Conservation (phyloP, 2,329 filamentous ascomycete species). For the Akanthomyces muscarius region DNA sequence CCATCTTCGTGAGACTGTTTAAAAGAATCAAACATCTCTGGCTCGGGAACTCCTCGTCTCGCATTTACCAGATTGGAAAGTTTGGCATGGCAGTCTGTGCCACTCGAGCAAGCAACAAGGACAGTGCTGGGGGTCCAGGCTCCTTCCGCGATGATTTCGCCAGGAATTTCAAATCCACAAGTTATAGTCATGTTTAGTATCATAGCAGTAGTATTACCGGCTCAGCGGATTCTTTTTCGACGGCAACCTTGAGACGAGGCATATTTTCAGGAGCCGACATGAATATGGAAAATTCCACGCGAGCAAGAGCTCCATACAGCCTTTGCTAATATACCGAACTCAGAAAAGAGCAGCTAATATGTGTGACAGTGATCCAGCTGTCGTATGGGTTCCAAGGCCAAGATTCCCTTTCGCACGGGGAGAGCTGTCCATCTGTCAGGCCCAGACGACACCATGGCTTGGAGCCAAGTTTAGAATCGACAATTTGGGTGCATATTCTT, state of each 20-base stretch:
- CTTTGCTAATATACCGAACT: background rate
- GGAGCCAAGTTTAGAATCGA: background rate
- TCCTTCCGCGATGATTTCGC: background rate
- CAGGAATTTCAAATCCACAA: background rate
- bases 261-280: background rate
- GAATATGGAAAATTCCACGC: background rate
- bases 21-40: background rate
- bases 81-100: background rate
- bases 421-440: background rate
- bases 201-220: background rate
- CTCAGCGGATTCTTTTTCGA: background rate
- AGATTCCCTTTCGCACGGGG: background rate
- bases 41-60: background rate
- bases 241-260: background rate
- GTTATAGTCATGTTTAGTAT: too few species aligned
- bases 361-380: background rate
- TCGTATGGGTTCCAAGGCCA: background rate
- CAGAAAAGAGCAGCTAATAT: background rate
- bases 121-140: background rate
- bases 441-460: constrained; percentile 9
- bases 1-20: constrained; percentile 4
- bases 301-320: background rate
- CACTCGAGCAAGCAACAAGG: background rate
- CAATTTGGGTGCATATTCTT: background rate
- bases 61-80: background rate